Conservation (phyloP, 352 stramenopile genomes). For the Bremia lactucae region DNA sequence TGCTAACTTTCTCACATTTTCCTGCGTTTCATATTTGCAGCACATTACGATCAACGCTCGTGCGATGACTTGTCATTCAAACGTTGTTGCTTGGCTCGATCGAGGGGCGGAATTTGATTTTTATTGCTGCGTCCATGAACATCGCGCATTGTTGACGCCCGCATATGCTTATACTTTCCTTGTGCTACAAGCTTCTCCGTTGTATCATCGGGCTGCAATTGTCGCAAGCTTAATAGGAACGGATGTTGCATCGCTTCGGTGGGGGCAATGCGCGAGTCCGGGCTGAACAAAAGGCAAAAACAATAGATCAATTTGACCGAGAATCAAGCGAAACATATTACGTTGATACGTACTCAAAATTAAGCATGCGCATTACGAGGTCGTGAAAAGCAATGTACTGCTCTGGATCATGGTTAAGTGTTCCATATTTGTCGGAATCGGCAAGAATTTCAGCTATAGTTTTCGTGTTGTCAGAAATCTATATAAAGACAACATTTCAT, state of each 20-base stretch:
- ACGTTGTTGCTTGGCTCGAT: conserved; percentile 35
- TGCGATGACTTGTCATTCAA: conserved; percentile 30
- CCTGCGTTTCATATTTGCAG: conserved; percentile 6
- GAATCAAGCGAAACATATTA: not conserved
- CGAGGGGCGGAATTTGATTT: conserved; percentile 24
- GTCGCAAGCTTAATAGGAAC: conserved; percentile 67
- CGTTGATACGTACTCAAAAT: conserved; percentile 81
- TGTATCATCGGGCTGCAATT: conserved; percentile 28
- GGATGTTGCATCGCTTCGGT: conserved; percentile 89
- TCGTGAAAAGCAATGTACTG: conserved; percentile 92
- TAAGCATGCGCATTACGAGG: conserved; percentile 90
- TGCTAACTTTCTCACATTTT: not conserved
- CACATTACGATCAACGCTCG: conserved; percentile 22
- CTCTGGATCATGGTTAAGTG: conserved; percentile 50
- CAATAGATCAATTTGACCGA: not conserved
- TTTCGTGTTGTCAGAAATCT: conserved; percentile 29
- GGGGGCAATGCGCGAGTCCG: conserved; percentile 84
- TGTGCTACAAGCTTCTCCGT: conserved; percentile 24
- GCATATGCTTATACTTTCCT: conserved; percentile 42
- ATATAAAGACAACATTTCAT: not conserved
- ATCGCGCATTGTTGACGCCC: conserved; percentile 30
- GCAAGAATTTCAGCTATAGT: conserved; percentile 52
- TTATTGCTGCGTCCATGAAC: conserved; percentile 23
- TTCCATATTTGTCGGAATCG: conserved; percentile 31
- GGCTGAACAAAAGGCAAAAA: conserved; percentile 25